A percentile compares a stretch with the other conserved stretches of the same genome.
These are phyloP conservation scores for Aurinia saxatilis DNA, from an alignment of 345 rosid genomes.

Conservation along the genomic window DNA sequence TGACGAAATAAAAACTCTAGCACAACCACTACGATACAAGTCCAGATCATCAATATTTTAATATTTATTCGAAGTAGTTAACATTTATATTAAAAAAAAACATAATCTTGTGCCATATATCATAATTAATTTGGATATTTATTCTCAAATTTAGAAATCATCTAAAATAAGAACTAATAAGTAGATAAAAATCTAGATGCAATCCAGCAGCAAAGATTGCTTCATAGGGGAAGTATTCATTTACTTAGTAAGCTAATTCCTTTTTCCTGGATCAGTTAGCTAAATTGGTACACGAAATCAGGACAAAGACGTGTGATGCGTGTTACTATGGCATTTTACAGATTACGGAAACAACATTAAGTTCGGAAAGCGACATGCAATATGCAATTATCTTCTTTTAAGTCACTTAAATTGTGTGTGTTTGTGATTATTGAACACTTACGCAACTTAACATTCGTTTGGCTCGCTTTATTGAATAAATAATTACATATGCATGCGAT, in stretches of 20 bases:
- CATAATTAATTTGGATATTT: no score
- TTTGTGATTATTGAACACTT: neutral
- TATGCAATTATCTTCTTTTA: neutral
- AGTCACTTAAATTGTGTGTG: conserved; percentile 13
- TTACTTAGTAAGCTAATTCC: neutral
- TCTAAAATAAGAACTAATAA: no score
- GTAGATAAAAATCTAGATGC: no score
- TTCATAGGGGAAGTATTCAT: neutral
- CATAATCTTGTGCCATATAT: no score
- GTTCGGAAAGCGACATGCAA: conserved; percentile 21
- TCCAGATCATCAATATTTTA: no score
- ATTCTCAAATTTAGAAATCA: no score
- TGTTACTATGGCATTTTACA: neutral
- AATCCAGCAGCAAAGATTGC: no score
- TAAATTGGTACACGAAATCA: neutral
- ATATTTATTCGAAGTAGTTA: no score
- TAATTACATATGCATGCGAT: no score
- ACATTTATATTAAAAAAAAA: no score
- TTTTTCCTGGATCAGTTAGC: neutral
- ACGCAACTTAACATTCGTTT: conserved; percentile 5
- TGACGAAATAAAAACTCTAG: no score
- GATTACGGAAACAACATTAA: neutral
- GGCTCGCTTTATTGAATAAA: neutral
- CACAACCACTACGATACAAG: no score
- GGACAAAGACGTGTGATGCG: conserved; percentile 6